Percentiles rank a stretch among this genome's conserved stretches.
Conservation (phyloP, 1,284 basidiomycete species). For the Cronartium quercuum region DNA sequence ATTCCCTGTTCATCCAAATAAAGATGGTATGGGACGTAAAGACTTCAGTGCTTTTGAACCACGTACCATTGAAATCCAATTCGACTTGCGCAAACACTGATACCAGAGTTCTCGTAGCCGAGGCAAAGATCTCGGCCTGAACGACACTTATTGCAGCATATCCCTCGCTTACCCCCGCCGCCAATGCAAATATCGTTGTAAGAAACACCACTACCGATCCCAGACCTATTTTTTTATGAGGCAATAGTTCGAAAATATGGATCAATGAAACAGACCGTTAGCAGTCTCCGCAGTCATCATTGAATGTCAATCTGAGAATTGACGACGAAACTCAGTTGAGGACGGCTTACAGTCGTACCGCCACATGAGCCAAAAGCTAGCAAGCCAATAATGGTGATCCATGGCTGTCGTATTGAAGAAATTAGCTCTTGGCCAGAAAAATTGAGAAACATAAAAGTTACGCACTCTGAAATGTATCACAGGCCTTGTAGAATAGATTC, state of each 20-base stretch:
- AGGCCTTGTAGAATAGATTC: constrained; percentile 47
- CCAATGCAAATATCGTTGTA: constrained; percentile 29
- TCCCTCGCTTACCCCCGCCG: constrained; percentile 28
- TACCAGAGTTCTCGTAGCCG: constrained; percentile 62
- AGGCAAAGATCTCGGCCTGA: constrained; percentile 64
- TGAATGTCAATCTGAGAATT: neutral
- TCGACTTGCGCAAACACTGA: constrained; percentile 55
- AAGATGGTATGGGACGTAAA: too few species aligned
- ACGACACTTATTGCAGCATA: constrained; percentile 48
- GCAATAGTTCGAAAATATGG: neutral
- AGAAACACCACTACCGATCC: constrained; percentile 37
- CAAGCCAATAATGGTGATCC: constrained; percentile 40
- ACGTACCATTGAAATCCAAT: constrained; percentile 52
- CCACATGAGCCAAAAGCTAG: constrained; percentile 60
- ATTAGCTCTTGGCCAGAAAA: neutral
- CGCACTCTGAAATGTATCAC: constrained; percentile 38
- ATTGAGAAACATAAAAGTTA: neutral
- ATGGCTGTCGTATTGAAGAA: constrained; percentile 12
- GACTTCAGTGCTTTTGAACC: neutral
- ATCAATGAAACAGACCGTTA: neutral
- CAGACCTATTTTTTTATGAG: constrained; percentile 50
- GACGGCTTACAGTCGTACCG: constrained; percentile 61
- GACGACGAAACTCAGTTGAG: neutral
- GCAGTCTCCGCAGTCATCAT: neutral
- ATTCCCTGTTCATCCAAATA: too few species aligned